Base-by-base conservation (phyloP, 2,329 filamentous ascomycete genomes). In the Colletotrichum horii region DNA sequence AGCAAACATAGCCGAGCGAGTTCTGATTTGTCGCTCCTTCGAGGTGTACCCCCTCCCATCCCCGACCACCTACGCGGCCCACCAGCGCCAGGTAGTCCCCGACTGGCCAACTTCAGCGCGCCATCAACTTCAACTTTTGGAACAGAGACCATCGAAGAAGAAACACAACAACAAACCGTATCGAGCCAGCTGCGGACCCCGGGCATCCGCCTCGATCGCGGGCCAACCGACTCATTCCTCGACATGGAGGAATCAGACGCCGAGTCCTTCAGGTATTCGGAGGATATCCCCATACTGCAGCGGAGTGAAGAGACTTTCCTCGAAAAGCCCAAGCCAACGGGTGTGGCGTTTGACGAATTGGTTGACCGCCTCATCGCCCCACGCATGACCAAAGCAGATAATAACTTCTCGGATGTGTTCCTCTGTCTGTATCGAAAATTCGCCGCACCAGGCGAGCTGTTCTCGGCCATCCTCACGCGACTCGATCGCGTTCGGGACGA, bases 351-450 rank as follows among this genome's bases (percentile, higher is more conserved):
- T 78, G 92, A 94, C 76, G 94, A 96, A 71, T 87, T 97, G 6
- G 95, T 98, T 24, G 95, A 98, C 83, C 93, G 96, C n/a, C 89
- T 99, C 55, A 89, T 98, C 28, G 91, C 93, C 1, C 91, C 95
- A 77, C 94, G 95, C 43, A 93, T 96, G 86, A 96, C 95, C 32
- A 96, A 95, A 81, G 90, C 93, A n/a, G 97, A 98, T 82, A 90
- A 91, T 74, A 98, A 98, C 83, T 99, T 98, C 81, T 91, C 92
- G 2, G 92, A 96, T 60, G 93, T 98, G 22, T 98, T 98, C 80
- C 88, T 98, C 34, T 98, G 96, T 78, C 88, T 98, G 16, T 98
- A 98, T 84, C 94, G 97, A 77, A 97, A 97, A 83, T 98, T 99
- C 82, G 94, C 95, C 6, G 92, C 96, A 3, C 97, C 97, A 0